A percentile compares a stretch with the other conserved stretches of the same genome.
phyloP scores from a whole-genome alignment of 2,329 filamentous ascomycete genomes.

The Fusarium cicatricum region DNA sequence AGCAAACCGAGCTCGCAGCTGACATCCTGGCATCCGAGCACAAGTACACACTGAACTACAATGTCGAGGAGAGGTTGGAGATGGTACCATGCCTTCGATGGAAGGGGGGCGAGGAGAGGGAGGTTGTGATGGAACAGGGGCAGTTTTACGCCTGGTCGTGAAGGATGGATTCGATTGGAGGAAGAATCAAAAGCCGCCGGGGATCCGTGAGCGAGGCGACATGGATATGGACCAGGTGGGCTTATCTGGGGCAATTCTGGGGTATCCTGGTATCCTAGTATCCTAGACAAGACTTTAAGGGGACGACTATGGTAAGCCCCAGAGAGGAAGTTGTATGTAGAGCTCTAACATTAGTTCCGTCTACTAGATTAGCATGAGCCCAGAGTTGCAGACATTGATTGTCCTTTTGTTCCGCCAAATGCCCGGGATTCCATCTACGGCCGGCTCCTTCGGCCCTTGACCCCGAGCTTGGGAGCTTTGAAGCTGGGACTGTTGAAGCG shows the following conservation, averaged over 20 bases:
- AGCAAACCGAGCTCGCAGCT: conserved; percentile 41
- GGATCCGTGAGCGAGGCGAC: conserved; percentile 2
- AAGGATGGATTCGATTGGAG: conserved; percentile 11
- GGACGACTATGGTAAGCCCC: not conserved
- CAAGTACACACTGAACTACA: conserved; percentile 36
- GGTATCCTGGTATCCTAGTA: not conserved
- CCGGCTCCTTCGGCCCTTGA: not conserved
- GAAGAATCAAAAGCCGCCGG: conserved; percentile 5
- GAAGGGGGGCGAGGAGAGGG: conserved; percentile 41
- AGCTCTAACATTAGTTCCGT: not conserved
- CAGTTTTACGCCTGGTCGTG: conserved; percentile 19
- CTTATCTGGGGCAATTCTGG: not conserved
- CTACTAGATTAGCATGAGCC: not conserved
- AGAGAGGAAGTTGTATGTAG: too few species aligned
- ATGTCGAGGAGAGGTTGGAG: conserved; percentile 43
- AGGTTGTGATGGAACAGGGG: conserved; percentile 42
- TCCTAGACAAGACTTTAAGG: not conserved
- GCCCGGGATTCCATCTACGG: not conserved
- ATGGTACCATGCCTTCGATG: conserved; percentile 48
- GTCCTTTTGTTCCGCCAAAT: not conserved
- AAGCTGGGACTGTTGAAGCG: too few species aligned
- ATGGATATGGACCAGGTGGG: not conserved
- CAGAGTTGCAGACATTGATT: not conserved
- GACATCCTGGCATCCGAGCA: conserved; percentile 50
- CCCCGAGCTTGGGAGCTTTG: not conserved